Evolutionary conservation across 2,329 filamentous ascomycete species (phyloP).

Genomic region (Fusarium oxysporum): DNA sequence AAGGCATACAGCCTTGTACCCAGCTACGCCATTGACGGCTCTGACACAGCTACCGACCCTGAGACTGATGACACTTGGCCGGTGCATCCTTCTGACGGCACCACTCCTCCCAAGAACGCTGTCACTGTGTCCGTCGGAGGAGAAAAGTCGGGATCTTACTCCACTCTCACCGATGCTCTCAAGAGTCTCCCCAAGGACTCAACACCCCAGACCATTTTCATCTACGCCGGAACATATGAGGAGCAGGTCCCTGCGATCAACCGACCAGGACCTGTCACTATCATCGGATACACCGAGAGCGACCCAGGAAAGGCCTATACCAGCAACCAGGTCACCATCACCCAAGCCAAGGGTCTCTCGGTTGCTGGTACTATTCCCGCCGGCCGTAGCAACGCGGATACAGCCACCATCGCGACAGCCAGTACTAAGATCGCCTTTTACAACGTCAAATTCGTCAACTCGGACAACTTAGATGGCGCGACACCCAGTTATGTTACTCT

Average conservation of each 20-base stretch:
- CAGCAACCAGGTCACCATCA: conserved; percentile 67
- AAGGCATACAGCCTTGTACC: conserved; percentile 39
- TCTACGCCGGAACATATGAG: conserved; percentile 59
- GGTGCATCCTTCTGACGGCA: conserved; percentile 54
- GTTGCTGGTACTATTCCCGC: conserved; percentile 42
- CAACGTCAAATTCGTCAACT: conserved; percentile 57
- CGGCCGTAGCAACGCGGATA: conserved; percentile 39
- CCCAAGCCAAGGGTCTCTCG: conserved; percentile 31
- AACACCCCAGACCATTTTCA: conserved; percentile 56
- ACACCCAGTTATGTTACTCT: conserved; percentile 34
- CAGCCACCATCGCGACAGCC: conserved; percentile 42
- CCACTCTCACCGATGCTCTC: conserved; percentile 47
- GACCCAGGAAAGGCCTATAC: conserved; percentile 56
- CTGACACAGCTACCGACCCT: conserved; percentile 19
- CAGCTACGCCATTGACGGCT: conserved; percentile 30
- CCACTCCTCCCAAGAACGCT: conserved; percentile 53
- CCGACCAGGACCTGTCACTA: conserved; percentile 55
- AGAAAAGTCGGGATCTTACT: conserved; percentile 41
- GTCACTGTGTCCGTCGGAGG: conserved; percentile 54
- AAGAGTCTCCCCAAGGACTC: conserved; percentile 47
- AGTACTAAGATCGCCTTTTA: conserved; percentile 56
- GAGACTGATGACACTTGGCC: conserved; percentile 23
- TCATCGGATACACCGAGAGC: conserved; percentile 59
- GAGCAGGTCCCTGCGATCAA: conserved; percentile 54
- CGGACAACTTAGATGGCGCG: conserved; percentile 31